phyloP scores from a whole-genome alignment of 2,329 filamentous ascomycete species.

The Geoglossum cookeanum region DNA sequence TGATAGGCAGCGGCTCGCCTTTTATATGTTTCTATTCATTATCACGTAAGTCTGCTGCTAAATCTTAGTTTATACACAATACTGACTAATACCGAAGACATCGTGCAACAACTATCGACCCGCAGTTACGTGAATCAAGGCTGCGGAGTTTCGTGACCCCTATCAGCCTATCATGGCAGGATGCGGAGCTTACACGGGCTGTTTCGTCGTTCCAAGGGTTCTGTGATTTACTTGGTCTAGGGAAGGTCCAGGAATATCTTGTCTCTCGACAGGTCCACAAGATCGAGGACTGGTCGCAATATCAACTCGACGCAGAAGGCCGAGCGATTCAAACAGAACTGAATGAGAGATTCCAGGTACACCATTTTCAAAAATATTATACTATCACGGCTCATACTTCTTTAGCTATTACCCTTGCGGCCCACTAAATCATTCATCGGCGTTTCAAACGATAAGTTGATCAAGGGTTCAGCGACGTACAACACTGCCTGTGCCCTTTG shows the following conservation, averaged over 20 bases:
- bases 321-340: constrained; percentile 60
- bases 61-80: background rate
- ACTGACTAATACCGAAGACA: constrained; percentile 34
- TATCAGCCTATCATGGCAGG: constrained; percentile 63
- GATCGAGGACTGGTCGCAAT: constrained; percentile 64
- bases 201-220: constrained; percentile 63
- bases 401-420: constrained; percentile 53
- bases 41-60: constrained; percentile 42
- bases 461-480: constrained; percentile 52
- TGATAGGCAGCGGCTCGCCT: constrained; percentile 67
- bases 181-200: constrained; percentile 44
- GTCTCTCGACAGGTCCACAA: constrained; percentile 52
- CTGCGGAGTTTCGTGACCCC: constrained; percentile 65
- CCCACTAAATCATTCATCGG: constrained; percentile 83
- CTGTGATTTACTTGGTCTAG: constrained; percentile 58
- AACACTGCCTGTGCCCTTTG: constrained; percentile 64
- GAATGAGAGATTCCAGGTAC: constrained; percentile 51
- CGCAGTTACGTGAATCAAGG: constrained; percentile 48
- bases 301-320: constrained; percentile 60
- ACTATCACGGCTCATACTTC: background rate
- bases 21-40: constrained; percentile 81
- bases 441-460: constrained; percentile 77
- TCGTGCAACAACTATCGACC: constrained; percentile 57
- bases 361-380: constrained; percentile 8
- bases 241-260: constrained; percentile 65